Evolutionary conservation across 108 stramenopile genomes (phyloP), one percentile per base, ranked within the genome.

Genomic region (Asterionellopsis glacialis): DNA sequence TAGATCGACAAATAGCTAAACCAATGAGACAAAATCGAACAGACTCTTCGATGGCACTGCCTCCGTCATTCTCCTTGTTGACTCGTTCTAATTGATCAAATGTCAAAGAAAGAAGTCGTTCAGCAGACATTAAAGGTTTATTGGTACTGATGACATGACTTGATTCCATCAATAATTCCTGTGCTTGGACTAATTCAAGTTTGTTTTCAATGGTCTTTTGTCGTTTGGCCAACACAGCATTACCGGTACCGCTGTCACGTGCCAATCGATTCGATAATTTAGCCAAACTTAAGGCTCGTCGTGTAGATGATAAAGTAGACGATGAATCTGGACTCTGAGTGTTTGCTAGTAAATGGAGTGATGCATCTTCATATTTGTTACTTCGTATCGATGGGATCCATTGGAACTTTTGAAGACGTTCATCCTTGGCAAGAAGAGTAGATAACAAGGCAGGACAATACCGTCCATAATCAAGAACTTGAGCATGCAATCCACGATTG

Each of bases 361-460:
- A 10, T n/a, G 40, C 56, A 7, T 19, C 23, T 39, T 53, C 60
- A 41, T 52, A 76, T 14, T 64, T 51, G 10, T 49, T 41, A 59
- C 68, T 64, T 11, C 69, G 68, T 21, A 76, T 56, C 55, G 43
- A 27, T 1, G 64, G 65, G 25, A 77, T 73, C 76, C 76, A 77
- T 54, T 56, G 44, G 51, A 69, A 69, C 22, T 54, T 47, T n/a
- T 62, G 71, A 51, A 77, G 33, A 15, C 71, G 63, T 41, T 64
- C 61, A 45, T 77, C 67, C 28, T 51, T 49, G 9, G 64, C 57
- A 62, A 72, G 53, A 15, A 73, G 26, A 18, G 33, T n/a, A 11
- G 45, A 59, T 22, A 77, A 44, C 18, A 70, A 71, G n/a, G 25
- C 27, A 24, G 71, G 67, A 1, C 59, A 56, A 21, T 69, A 64